Conservation (phyloP, 1,284 basidiomycete genomes). For the Trichosporon sp. region DNA sequence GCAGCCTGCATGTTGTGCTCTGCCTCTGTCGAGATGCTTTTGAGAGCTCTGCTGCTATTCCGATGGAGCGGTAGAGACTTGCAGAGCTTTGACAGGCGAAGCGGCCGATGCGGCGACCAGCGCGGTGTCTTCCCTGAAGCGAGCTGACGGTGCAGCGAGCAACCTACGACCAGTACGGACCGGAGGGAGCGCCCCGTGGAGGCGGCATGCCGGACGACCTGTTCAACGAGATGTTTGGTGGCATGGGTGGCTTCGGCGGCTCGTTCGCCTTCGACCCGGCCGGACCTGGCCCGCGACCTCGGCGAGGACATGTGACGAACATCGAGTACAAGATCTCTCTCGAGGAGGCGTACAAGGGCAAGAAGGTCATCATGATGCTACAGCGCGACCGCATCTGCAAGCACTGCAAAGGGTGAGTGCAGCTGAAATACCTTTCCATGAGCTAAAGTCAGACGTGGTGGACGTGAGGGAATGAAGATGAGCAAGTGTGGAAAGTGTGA, state of each 20-base stretch:
- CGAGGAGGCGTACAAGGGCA: constrained; percentile 91
- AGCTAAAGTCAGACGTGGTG: constrained; percentile 31
- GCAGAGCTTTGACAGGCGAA: not conserved
- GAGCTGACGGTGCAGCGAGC: constrained; percentile 61
- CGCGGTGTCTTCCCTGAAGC: not conserved
- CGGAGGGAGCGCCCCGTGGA: constrained; percentile 61
- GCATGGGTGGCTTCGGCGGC: constrained; percentile 47
- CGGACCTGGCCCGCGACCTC: constrained; percentile 54
- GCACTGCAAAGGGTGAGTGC: constrained; percentile 72
- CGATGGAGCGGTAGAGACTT: not conserved
- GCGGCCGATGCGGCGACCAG: not conserved
- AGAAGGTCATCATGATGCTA: constrained; percentile 83
- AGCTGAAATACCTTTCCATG: not conserved
- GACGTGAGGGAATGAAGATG: constrained; percentile 66
- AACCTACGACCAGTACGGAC: constrained; percentile 78
- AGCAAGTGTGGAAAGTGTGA: constrained; percentile 80
- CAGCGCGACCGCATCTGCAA: constrained; percentile 81
- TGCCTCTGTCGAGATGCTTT: too few species aligned
- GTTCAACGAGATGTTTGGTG: constrained; percentile 76
- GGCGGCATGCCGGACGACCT: constrained; percentile 54
- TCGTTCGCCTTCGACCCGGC: constrained; percentile 44
- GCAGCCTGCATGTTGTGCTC: too few species aligned
- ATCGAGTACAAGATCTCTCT: constrained; percentile 83
- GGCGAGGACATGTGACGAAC: constrained; percentile 67
- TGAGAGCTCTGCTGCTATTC: not conserved